Evolutionary conservation across 495 filamentous ascomycete genomes (phyloP).

Genomic region (Aspergillus asperescens): DNA sequence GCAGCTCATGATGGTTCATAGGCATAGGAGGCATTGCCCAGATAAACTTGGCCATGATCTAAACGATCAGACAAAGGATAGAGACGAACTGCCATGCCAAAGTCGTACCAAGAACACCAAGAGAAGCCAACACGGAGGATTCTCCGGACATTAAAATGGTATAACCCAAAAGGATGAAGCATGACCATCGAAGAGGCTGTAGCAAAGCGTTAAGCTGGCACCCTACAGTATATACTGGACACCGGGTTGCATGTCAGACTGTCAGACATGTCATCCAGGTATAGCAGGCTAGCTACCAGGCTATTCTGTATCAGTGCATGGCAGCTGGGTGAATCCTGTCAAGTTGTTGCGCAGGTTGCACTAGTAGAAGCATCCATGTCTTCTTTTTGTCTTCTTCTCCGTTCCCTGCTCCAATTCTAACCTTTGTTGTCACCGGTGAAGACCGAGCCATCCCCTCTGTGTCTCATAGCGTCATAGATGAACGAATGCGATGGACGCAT

Average conservation of each 20-base stretch:
- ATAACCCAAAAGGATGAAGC: not conserved
- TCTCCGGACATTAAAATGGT: not conserved
- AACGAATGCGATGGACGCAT: conserved; percentile 7
- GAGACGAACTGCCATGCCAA: not conserved
- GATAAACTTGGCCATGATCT: not conserved
- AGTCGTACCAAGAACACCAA: not conserved
- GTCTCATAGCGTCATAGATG: conserved; percentile 24
- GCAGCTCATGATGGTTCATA: too few species aligned
- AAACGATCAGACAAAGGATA: not conserved
- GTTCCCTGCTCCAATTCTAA: conserved; percentile 19
- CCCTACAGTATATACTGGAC: too few species aligned
- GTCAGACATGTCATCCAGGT: not conserved
- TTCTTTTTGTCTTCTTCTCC: conserved; percentile 9
- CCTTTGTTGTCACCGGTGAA: conserved; percentile 25
- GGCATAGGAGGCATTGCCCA: too few species aligned
- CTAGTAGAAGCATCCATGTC: conserved; percentile 11
- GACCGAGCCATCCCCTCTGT: conserved; percentile 13
- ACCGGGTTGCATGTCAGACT: not conserved
- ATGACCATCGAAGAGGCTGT: not conserved
- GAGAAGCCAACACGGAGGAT: conserved; percentile 1
- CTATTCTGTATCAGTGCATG: not conserved
- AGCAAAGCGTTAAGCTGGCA: too few species aligned
- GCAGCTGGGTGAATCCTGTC: not conserved
- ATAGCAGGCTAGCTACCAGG: not conserved
- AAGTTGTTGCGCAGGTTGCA: not conserved